phyloP scores from a whole-genome alignment of 805 yeast genomes.

The Starmerella floris region DNA sequence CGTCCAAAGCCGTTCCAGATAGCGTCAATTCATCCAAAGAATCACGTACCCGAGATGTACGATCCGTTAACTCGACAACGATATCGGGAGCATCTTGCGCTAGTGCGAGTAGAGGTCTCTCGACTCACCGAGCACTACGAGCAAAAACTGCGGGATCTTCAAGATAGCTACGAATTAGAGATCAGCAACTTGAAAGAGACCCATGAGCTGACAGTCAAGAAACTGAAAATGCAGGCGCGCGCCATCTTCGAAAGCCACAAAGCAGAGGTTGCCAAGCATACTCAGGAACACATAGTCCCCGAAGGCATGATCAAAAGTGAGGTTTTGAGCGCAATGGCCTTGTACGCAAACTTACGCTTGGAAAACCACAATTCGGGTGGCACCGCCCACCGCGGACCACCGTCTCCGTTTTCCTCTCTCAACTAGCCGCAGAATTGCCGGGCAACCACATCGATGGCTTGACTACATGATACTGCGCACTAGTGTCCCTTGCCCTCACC shows the following conservation, averaged over 20 bases:
- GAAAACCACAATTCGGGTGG: no score
- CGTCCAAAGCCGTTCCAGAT: no score
- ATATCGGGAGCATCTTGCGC: neutral
- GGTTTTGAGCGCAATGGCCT: neutral
- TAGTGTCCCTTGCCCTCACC: no score
- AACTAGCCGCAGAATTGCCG: no score
- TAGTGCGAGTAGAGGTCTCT: neutral
- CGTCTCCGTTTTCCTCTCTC: no score
- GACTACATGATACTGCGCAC: no score
- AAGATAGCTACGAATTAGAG: neutral
- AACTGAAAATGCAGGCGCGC: conserved; percentile 5
- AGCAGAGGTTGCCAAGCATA: neutral
- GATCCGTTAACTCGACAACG: neutral
- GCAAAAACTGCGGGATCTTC: neutral
- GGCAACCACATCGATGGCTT: no score
- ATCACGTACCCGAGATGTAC: no score
- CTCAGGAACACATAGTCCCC: neutral
- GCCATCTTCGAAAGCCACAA: conserved; percentile 2
- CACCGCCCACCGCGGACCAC: no score
- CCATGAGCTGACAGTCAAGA: neutral
- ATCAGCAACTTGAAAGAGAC: neutral
- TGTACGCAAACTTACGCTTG: neutral
- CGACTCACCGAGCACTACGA: neutral
- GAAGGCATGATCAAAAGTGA: neutral
- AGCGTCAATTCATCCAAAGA: no score